phyloP scores from a whole-genome alignment of 345 rosid species.

The Populus alba region DNA sequence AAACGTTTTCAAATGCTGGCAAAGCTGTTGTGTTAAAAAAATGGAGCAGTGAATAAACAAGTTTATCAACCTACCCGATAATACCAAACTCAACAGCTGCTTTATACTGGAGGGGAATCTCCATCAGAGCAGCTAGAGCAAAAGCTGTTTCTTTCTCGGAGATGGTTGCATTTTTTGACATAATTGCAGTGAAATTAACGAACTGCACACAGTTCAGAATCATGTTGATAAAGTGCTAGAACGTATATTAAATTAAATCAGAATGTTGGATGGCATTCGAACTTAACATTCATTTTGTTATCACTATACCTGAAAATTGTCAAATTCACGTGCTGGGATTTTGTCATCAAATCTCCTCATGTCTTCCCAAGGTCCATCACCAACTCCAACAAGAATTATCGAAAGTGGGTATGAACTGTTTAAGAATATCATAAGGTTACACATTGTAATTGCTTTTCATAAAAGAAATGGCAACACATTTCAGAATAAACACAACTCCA shows the following conservation, averaged over 20 bases:
- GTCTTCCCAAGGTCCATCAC: constrained; percentile 85
- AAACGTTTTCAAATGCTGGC: too few species aligned
- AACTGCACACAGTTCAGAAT: constrained; percentile 11
- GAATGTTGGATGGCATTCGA: not conserved
- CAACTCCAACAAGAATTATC: constrained; percentile 70
- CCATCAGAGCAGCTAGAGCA: constrained; percentile 32
- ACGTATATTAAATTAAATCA: not conserved
- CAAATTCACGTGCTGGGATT: constrained; percentile 65
- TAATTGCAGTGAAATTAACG: constrained; percentile 29
- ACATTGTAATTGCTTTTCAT: not conserved
- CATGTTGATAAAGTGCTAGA: not conserved
- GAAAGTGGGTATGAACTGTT: constrained; percentile 60
- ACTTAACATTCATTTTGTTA: not conserved
- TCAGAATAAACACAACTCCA: not conserved
- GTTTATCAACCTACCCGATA: constrained; percentile 14
- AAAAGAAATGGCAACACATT: not conserved
- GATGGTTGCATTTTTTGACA: constrained; percentile 12
- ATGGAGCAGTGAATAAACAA: not conserved
- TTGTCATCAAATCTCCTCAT: constrained; percentile 73
- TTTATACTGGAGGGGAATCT: constrained; percentile 24
- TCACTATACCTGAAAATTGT: constrained; percentile 63
- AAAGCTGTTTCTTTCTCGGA: constrained; percentile 26
- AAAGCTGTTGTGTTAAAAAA: not conserved
- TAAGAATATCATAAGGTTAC: not conserved
- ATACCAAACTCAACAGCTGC: constrained; percentile 24